Evolutionary conservation across 495 filamentous ascomycete genomes (phyloP).

Genomic region (Aspergillus sparsus): DNA sequence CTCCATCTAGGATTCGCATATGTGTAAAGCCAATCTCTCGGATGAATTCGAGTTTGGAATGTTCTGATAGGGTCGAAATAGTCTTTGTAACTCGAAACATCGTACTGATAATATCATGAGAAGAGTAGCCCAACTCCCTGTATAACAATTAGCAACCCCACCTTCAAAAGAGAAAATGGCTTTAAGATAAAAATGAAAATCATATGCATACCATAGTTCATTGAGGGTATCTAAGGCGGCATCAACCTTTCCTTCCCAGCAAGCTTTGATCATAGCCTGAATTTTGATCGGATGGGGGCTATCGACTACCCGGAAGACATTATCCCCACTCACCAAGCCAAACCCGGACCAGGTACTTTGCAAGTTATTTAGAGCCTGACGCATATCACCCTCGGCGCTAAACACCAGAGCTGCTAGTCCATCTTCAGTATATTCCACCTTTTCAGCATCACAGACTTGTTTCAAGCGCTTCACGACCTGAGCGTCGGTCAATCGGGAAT

Average conservation of each 20-base stretch:
- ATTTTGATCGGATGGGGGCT: slow-evolving; percentile 96
- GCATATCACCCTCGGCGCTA: slow-evolving; percentile 97
- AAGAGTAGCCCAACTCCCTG: slow-evolving; percentile 83
- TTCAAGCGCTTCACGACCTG: slow-evolving; percentile 87
- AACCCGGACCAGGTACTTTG: slow-evolving; percentile 96
- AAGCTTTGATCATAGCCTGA: slow-evolving; percentile 96
- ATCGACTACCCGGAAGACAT: slow-evolving; percentile 98
- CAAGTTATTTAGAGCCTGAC: slow-evolving; percentile 98
- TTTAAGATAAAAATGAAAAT: background rate
- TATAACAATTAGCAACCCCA: slow-evolving; percentile 8
- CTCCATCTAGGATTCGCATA: slow-evolving; percentile 96
- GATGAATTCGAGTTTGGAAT: slow-evolving; percentile 93
- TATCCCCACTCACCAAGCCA: slow-evolving; percentile 94
- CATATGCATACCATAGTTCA: slow-evolving; percentile 72
- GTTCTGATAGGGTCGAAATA: slow-evolving; percentile 83
- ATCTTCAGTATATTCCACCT: slow-evolving; percentile 86
- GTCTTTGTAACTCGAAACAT: slow-evolving; percentile 99
- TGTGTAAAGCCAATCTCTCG: slow-evolving; percentile 98
- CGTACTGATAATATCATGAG: slow-evolving; percentile 95
- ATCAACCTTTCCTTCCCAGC: slow-evolving; percentile 88
- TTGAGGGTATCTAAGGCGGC: slow-evolving; percentile 81
- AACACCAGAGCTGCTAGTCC: slow-evolving; percentile 95
- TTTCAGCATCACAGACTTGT: slow-evolving; percentile 89
- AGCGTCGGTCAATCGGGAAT: slow-evolving; percentile 85
- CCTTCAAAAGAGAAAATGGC: background rate